Base-by-base conservation (phyloP, 495 filamentous ascomycete species). In the Neurospora discreta region DNA sequence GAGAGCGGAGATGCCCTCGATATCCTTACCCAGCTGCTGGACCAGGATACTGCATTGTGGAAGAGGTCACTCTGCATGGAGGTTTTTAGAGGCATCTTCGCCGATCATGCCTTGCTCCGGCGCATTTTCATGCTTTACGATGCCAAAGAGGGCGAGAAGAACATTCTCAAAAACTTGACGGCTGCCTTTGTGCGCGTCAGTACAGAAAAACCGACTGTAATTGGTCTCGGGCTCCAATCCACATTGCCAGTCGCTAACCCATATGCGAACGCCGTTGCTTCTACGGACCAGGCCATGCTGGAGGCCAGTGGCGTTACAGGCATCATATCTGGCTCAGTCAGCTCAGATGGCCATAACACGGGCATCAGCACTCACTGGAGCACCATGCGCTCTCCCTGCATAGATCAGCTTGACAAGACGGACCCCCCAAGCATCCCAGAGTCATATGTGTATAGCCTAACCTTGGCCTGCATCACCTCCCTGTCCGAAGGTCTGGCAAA, bases 351-450 rank as follows among this genome's bases (percentile, higher is more conserved):
- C 26, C 82, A 85, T 41, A 90, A 87, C 74, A 88, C 88, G 0
- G 95, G 93, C 7, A 93, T 99, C 75, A 97, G 93, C 79, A 88
- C 83, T 38, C 90, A 94, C 75, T 98, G 93, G 94, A 98, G 96
- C 82, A 85, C 90, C 26, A 88, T 96, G 75, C 86, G 93, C 70
- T 93, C 92, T 23, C 90, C 94, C 33, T 98, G 94, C 78, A 91
- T 98, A 44, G 95, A 99, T 71, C 91, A 97, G 68, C 87, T 98
- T 13, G 95, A 99, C 81, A 99, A 99, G 79, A 85, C 88, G 3
- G 95, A 98, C 40, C 86, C 95, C 5, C 93, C 95, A 5, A 70
- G 80, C 10, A 86, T 95, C 46, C 95, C 95, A 1, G 94, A 97
- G 69, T 96, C 96, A 0, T 99, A 99, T 76, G 87, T 97, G 38